Base-by-base conservation (phyloP, 2,329 filamentous ascomycete genomes). In the Ophiostoma ulmi region DNA sequence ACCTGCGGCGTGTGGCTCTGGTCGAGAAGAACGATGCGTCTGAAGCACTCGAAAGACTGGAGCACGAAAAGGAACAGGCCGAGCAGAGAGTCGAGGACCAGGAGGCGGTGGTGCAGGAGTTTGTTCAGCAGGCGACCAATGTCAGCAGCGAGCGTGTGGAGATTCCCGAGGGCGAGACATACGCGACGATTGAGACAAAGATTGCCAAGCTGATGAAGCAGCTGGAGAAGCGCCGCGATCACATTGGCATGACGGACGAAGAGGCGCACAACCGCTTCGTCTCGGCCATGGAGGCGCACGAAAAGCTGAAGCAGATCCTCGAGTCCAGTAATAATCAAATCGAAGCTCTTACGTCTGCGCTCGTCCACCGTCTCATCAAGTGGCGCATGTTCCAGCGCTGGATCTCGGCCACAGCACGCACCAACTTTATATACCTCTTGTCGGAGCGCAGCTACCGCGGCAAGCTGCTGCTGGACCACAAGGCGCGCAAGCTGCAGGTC, bases 361-460 rank as follows among this genome's bases (percentile, higher is more conserved):
- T 97, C 58, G 80, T 82, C 11, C 82, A 90, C 71, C 91, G 95
- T 20, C 85, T 91, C 71, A 81, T 84, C 38, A 89, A 93, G 75
- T 99, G 93, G 91, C 85, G 87, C 71, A 84, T 86, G 68, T 98
- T 99, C 80, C 91, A 94, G 76, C 86, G 89, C 36, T 87, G 89
- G 75, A 97, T 99, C 76, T 94, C 93, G 52, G 88, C 90, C n/a
- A 88, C 91, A 70, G 92, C 95, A 65, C 90, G 93, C 68, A 90
- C 91, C 69, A 92, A 92, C 73, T 99, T 99, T 80, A 90, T 87
- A 69, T 96, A 95, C 77, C 86, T 98, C 17, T 87, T 99, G 71
- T 92, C 90, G 76, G 94, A 98, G 80, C 89, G 95, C 76, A 90
- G 91, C 31, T 99, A 97, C 80, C 88, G 93, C 64, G 95, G 95